A percentile compares a stretch with the other conserved stretches of the same genome.
These are phyloP conservation scores for Nothophytophthora sp. DNA, from an alignment of 352 stramenopile species.

Conservation along the genomic window DNA sequence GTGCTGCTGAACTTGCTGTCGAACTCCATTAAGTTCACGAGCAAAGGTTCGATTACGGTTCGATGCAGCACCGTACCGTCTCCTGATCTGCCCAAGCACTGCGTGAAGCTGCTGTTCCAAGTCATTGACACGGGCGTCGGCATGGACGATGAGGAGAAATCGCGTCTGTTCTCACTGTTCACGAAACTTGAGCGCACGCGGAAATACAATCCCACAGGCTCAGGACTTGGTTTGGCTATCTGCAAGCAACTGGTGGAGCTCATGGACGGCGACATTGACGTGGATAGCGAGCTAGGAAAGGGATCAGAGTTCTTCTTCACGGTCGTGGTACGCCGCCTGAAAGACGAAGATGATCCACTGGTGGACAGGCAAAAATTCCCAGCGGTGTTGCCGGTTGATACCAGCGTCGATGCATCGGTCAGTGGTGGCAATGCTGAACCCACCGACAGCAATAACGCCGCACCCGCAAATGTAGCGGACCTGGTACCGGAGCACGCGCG, in stretches of 20 bases:
- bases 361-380: conserved; percentile 36
- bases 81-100: conserved; percentile 24
- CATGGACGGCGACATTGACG: conserved; percentile 44
- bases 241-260: conserved; percentile 51
- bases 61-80: conserved; percentile 31
- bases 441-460: conserved; percentile 15
- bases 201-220: conserved; percentile 42
- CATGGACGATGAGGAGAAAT: conserved; percentile 41
- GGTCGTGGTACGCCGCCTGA: conserved; percentile 28
- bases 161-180: conserved; percentile 38
- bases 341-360: conserved; percentile 31
- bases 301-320: conserved; percentile 46
- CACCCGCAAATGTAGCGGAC: not conserved
- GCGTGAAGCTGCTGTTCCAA: conserved; percentile 43
- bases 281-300: conserved; percentile 35
- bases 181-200: conserved; percentile 36
- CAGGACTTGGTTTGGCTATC: conserved; percentile 43
- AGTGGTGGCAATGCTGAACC: not conserved
- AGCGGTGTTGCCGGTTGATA: conserved; percentile 16
- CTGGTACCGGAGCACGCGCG: conserved; percentile 46
- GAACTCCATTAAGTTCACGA: conserved; percentile 61
- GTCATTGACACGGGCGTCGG: conserved; percentile 46
- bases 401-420: not conserved
- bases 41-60: conserved; percentile 40
- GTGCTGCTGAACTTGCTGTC: conserved; percentile 48